phyloP scores from a whole-genome alignment of 345 rosid genomes.

The Toxicodendron radicans region DNA sequence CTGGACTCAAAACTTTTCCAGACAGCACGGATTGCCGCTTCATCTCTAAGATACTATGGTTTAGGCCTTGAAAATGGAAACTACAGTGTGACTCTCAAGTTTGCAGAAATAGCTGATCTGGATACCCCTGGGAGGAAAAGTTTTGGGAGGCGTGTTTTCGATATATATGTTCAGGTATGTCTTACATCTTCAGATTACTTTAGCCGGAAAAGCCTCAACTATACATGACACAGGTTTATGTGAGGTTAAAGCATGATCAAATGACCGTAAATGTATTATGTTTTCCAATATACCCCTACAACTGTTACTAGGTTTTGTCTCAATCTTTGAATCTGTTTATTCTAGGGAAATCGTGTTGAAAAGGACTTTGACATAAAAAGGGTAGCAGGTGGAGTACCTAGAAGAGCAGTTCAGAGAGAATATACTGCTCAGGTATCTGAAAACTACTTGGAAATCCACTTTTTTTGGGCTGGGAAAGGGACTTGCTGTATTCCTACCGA shows the following conservation, averaged over 20 bases:
- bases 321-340: background rate
- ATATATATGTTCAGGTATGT: conserved; percentile 53
- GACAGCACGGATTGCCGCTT: conserved; percentile 62
- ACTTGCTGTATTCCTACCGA: conserved; percentile 31
- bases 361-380: conserved; percentile 47
- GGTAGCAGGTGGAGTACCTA: conserved; percentile 31
- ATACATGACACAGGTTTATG: no score
- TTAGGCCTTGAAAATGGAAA: conserved; percentile 80
- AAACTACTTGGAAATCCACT: conserved; percentile 36
- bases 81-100: conserved; percentile 50
- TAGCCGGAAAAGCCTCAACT: no score
- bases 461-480: conserved; percentile 50
- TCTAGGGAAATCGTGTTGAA: conserved; percentile 43
- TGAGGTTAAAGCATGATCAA: background rate
- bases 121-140: conserved; percentile 36
- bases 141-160: conserved; percentile 50
- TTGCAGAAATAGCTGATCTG: conserved; percentile 40
- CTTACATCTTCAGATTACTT: background rate
- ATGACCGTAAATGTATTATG: background rate
- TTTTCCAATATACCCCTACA: background rate
- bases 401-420: conserved; percentile 24
- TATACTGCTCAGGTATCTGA: conserved; percentile 26
- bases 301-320: background rate
- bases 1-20: conserved; percentile 39
- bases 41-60: conserved; percentile 70